Evolutionary conservation across 768 basidiomycete species (phyloP).

Genomic region (Mycena latifolia): DNA sequence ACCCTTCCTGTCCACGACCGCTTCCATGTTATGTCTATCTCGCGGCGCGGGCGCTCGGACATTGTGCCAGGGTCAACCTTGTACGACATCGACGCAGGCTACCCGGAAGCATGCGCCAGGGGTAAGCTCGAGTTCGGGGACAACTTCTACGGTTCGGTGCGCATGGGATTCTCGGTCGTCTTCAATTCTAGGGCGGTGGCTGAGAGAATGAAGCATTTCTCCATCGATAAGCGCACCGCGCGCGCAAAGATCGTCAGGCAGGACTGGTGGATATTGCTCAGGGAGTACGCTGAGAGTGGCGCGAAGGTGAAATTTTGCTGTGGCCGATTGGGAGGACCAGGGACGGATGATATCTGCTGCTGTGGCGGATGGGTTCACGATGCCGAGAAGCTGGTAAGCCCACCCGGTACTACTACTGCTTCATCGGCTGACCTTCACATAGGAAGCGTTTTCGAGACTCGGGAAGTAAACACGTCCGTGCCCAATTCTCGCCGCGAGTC

Average conservation of each 20-base stretch:
- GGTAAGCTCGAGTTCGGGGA: slow-evolving; percentile 4
- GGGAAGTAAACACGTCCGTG: too few species aligned
- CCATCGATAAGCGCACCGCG: slow-evolving; percentile 1
- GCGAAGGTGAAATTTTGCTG: slow-evolving; percentile 22
- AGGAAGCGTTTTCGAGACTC: neutral
- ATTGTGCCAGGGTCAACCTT: neutral
- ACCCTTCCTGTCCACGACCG: neutral
- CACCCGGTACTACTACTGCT: neutral
- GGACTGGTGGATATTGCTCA: slow-evolving; percentile 12
- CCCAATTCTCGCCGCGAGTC: too few species aligned
- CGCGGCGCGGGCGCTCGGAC: neutral
- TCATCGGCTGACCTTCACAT: neutral
- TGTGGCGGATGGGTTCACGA: slow-evolving; percentile 24
- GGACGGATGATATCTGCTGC: slow-evolving; percentile 2
- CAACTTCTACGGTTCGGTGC: slow-evolving; percentile 4
- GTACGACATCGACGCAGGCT: neutral
- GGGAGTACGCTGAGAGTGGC: slow-evolving; percentile 3
- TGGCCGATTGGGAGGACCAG: neutral
- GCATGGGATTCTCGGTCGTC: neutral
- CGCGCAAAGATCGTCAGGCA: neutral
- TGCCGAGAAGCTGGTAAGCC: slow-evolving; percentile 3
- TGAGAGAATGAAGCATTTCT: slow-evolving; percentile 1
- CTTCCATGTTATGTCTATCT: neutral
- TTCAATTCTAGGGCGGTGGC: neutral
- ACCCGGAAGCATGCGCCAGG: neutral